Conservation (phyloP, 2,329 filamentous ascomycete genomes). For the Talaromyces albobiverticillius region DNA sequence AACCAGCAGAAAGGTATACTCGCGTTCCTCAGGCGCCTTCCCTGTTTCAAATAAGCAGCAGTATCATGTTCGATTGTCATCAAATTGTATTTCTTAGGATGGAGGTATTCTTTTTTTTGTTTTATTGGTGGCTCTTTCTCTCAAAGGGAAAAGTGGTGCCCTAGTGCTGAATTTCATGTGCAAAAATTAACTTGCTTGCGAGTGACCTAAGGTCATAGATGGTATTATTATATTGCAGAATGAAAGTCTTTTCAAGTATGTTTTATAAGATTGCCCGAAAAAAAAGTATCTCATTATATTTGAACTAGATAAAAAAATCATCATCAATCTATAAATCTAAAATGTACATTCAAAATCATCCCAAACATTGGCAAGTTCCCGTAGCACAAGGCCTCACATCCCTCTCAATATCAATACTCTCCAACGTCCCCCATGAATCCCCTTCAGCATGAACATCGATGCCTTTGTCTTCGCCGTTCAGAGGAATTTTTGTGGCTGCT, state of each 20-base stretch:
- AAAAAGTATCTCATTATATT: no score
- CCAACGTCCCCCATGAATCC: slow-evolving; percentile 40
- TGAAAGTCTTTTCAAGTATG: neutral
- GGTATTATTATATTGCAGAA: neutral
- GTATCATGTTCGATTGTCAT: neutral
- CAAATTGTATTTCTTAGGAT: neutral
- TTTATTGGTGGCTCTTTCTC: neutral
- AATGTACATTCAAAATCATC: neutral
- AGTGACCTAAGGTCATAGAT: no score
- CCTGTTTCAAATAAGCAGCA: slow-evolving; percentile 8
- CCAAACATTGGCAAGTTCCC: slow-evolving; percentile 34
- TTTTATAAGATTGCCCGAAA: no score
- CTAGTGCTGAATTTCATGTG: neutral
- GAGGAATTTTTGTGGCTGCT: no score
- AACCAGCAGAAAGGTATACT: slow-evolving; percentile 4
- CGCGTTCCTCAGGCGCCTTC: slow-evolving; percentile 6
- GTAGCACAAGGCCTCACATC: slow-evolving; percentile 44
- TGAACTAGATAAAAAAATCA: no score
- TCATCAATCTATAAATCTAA: no score
- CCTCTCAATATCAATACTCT: slow-evolving; percentile 45
- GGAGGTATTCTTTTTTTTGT: neutral
- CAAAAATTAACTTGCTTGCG: neutral
- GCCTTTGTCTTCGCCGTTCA: no score
- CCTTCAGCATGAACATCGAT: neutral
- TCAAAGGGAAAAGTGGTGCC: neutral